Conservation (phyloP, 169 alveolate species). For the Eimeria mitis region DNA sequence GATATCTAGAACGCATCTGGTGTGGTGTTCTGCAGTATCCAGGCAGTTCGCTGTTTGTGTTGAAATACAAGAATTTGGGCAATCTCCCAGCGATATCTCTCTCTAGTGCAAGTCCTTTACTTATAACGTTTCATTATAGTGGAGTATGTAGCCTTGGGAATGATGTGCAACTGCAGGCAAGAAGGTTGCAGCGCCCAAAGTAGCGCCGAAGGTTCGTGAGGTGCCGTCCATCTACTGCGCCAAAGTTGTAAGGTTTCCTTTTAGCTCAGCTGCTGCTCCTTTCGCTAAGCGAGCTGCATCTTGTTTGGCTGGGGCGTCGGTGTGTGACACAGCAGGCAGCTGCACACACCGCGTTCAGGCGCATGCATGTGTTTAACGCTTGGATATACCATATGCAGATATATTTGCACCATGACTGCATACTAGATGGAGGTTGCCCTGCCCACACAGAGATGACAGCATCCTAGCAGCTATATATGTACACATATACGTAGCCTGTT, state of each 20-base stretch:
- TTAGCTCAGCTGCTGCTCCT: neutral
- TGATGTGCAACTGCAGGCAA: constrained; percentile 24
- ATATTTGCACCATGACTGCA: neutral
- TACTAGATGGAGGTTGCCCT: neutral
- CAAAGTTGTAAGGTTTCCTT: constrained; percentile 35
- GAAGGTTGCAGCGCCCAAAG: constrained; percentile 66
- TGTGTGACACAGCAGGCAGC: neutral
- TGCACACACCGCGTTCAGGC: neutral
- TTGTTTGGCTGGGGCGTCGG: neutral
- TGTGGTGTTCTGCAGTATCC: neutral
- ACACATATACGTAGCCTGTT: neutral
- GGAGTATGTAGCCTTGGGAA: neutral
- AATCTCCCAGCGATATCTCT: neutral
- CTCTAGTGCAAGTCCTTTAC: neutral
- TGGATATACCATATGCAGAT: neutral
- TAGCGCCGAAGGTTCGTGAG: constrained; percentile 38
- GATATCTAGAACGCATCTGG: neutral
- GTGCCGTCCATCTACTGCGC: constrained; percentile 62
- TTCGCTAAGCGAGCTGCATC: neutral
- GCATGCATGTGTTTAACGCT: neutral
- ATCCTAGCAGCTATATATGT: neutral
- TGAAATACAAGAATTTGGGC: neutral
- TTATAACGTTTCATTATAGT: neutral
- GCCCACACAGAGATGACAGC: neutral
- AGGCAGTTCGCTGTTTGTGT: neutral